Percentiles rank a stretch among this genome's conserved stretches.
phyloP scores from a whole-genome alignment of 2,329 filamentous ascomycete species.

The Colletotrichum gloeosporioides region DNA sequence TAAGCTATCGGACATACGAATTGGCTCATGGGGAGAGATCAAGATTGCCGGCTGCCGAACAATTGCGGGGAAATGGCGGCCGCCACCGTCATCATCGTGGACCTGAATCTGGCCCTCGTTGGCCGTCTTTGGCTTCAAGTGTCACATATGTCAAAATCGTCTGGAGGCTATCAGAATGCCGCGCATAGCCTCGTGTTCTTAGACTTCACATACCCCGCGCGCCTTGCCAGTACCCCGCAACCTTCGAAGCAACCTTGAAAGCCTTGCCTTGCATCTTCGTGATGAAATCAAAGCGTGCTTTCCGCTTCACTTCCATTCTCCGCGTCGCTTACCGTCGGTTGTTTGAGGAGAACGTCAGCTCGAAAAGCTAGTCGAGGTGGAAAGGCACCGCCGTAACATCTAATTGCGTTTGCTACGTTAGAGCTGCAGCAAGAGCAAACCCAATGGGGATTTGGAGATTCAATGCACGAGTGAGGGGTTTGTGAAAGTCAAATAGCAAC shows the following conservation, averaged over 20 bases:
- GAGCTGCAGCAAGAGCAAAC: not conserved
- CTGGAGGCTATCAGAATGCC: not conserved
- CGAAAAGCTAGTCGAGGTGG: not conserved
- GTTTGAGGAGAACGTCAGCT: not conserved
- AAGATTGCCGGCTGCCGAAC: not conserved
- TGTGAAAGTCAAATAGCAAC: not conserved
- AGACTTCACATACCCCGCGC: conserved; percentile 17
- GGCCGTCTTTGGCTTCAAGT: not conserved
- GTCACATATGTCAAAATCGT: not conserved
- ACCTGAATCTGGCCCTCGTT: not conserved
- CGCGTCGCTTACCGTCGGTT: conserved; percentile 3
- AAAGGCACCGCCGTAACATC: not conserved
- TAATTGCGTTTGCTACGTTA: not conserved
- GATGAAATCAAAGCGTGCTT: not conserved
- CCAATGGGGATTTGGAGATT: conserved; percentile 1
- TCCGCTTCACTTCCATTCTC: not conserved
- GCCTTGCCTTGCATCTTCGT: not conserved
- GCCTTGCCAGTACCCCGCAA: conserved; percentile 14
- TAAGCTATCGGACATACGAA: not conserved
- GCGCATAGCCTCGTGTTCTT: not conserved
- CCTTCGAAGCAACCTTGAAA: conserved; percentile 4
- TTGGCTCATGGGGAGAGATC: not conserved
- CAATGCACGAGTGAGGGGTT: conserved; percentile 7
- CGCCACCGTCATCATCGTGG: not conserved
- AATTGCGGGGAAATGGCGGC: not conserved